Evolutionary conservation across 148 eudicot genomes (phyloP).

Genomic region (Rheum nobile): DNA sequence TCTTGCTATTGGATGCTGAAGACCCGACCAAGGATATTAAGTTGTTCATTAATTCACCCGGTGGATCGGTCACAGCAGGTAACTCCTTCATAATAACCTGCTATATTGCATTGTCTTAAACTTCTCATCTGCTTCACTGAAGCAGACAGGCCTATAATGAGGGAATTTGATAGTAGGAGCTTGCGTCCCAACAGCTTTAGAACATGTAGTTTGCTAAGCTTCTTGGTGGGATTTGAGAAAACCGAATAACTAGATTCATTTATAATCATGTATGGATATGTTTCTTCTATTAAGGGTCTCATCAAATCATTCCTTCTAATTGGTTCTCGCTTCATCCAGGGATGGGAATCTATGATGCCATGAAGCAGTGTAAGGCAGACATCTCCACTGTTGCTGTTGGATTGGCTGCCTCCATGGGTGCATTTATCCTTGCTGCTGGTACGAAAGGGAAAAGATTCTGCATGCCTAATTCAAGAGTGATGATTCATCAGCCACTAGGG

Average conservation of each 20-base stretch:
- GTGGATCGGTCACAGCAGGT: slow-evolving; percentile 94
- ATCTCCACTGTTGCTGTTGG: slow-evolving; percentile 85
- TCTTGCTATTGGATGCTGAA: slow-evolving; percentile 82
- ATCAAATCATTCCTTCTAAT: slow-evolving; percentile 1
- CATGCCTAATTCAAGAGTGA: slow-evolving; percentile 93
- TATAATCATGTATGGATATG: background rate
- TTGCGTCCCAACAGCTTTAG: background rate
- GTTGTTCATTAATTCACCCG: slow-evolving; percentile 83
- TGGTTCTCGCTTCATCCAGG: slow-evolving; percentile 27
- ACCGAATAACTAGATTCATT: background rate
- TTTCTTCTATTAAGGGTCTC: background rate
- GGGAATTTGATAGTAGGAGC: background rate
- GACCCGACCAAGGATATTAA: slow-evolving; percentile 67
- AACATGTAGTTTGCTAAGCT: background rate
- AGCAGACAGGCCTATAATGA: background rate
- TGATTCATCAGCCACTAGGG: slow-evolving; percentile 83
- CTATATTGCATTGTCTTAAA: background rate
- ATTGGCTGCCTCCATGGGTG: slow-evolving; percentile 98
- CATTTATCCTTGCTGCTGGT: slow-evolving; percentile 92
- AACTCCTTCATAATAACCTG: slow-evolving; percentile 2
- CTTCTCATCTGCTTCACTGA: background rate
- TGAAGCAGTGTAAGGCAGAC: slow-evolving; percentile 94
- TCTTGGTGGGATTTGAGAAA: background rate
- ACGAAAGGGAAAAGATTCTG: slow-evolving; percentile 83
- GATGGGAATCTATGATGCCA: slow-evolving; percentile 96